A percentile compares a stretch with the other conserved stretches of the same genome.
Evolutionary conservation across 2,329 filamentous ascomycete species (phyloP).

Genomic region (Balansia obtecta): DNA sequence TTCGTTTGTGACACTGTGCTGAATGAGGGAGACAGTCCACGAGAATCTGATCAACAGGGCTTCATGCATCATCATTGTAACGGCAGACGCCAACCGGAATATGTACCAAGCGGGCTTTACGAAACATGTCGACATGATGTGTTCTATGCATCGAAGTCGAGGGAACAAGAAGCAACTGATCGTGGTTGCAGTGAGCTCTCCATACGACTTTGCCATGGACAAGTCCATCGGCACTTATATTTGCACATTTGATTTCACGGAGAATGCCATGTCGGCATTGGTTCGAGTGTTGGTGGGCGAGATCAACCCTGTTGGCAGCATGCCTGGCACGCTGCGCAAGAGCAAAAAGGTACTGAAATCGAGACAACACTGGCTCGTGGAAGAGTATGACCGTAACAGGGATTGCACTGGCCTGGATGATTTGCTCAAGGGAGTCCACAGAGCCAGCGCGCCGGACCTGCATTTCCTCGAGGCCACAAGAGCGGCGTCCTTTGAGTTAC

Average conservation of each 20-base stretch:
- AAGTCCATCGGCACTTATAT: constrained; percentile 82
- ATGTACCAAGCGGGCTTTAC: constrained; percentile 90
- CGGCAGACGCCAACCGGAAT: constrained; percentile 87
- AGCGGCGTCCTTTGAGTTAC: constrained; percentile 65
- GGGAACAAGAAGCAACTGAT: constrained; percentile 82
- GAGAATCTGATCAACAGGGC: constrained; percentile 85
- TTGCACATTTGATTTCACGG: constrained; percentile 93
- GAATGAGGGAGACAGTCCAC: constrained; percentile 42
- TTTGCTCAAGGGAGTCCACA: constrained; percentile 59
- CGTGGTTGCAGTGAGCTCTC: constrained; percentile 86
- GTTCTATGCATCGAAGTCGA: constrained; percentile 63
- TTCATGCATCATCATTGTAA: constrained; percentile 79
- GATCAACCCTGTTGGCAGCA: constrained; percentile 42
- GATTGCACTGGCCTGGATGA: constrained; percentile 63
- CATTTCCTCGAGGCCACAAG: constrained; percentile 58
- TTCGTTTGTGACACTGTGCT: constrained; percentile 5
- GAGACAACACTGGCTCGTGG: constrained; percentile 91
- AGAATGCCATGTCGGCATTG: constrained; percentile 74
- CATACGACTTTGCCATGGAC: constrained; percentile 94
- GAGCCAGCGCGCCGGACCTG: constrained; percentile 52
- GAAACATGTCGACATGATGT: constrained; percentile 94
- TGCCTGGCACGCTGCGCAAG: constrained; percentile 68
- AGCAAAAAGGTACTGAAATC: constrained; percentile 80
- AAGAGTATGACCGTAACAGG: constrained; percentile 69
- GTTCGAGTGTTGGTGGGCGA: constrained; percentile 79